Base-by-base conservation (phyloP, 345 rosid genomes). In the Arabidopsis suecica region DNA sequence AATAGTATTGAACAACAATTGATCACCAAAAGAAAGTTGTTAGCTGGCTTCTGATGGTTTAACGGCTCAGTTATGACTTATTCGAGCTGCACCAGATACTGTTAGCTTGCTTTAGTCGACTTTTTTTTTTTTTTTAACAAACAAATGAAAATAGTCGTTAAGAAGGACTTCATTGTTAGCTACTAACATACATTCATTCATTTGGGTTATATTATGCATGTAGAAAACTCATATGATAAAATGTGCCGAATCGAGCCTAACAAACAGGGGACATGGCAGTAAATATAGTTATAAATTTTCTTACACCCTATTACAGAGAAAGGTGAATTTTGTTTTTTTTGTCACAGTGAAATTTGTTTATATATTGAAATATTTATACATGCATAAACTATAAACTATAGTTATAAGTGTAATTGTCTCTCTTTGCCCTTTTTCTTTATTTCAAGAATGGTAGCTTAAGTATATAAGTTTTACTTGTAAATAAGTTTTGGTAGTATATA, bases 11-110 rank as follows among this genome's bases (percentile, higher is more conserved):
- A 16, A 16, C 18, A 16, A 16, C 18, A 16, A 16, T 16, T 16
- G 18, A 16, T 16, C 18, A 16, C 18, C 18, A 16, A 55, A 55
- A 55, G 14, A 3, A 53, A 12, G 36, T 53, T 14, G 40, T 13
- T 30, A 47, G 45, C 57, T 65, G 58, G 45, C 41, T 71, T 61
- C 23, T 49, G 33, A 49, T 18, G 22, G 11, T 49, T 40, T 37
- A 13, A 25, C 49, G 69, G 61, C 68, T 61, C 65, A 13, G 68
- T 50, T 61, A 30, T 38, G 50, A 32, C 54, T 40, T 28, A 2
- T 38, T 30, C 6, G 36, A 62, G 51, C 61, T 34, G 69, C 53
- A 23, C 50, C 16, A 44, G 54, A 51, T 11, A 25, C 9, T 61
- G 8, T 72, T 28, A 51, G 34, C 41, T 51, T 61, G 33, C 76